Conservation (phyloP, 345 rosid genomes). For the Gossypium rotundifolium region DNA sequence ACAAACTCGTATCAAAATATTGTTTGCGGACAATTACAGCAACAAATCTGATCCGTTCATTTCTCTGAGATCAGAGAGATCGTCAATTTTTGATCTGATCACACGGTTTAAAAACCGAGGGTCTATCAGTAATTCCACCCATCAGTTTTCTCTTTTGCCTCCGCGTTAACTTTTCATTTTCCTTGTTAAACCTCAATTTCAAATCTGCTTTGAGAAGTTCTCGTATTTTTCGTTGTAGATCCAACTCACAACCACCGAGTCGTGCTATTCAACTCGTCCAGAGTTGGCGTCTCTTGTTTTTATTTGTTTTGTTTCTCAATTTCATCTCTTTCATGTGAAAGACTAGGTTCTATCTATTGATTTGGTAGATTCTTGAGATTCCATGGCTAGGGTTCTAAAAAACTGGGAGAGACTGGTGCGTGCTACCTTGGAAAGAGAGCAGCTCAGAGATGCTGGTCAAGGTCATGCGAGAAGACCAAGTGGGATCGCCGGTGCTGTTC, state of each 20-base stretch:
- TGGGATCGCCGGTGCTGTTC: slow-evolving; percentile 83
- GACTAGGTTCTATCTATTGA: neutral
- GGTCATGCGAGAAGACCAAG: slow-evolving; percentile 50
- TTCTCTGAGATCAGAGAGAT: neutral
- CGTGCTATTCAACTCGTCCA: slow-evolving; percentile 1
- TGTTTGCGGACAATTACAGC: too few species aligned
- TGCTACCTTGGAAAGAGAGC: slow-evolving; percentile 79
- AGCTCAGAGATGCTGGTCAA: slow-evolving; percentile 53
- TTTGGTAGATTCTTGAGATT: slow-evolving; percentile 11
- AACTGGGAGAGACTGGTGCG: slow-evolving; percentile 90
- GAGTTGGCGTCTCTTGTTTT: neutral
- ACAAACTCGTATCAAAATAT: neutral
- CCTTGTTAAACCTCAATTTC: neutral
- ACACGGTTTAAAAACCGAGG: neutral
- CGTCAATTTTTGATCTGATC: neutral
- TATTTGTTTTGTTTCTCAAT: neutral
- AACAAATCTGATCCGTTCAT: neutral
- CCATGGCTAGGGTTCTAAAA: slow-evolving; percentile 60
- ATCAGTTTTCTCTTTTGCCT: neutral
- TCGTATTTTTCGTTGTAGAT: neutral
- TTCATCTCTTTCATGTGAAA: neutral
- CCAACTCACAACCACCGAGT: slow-evolving; percentile 4
- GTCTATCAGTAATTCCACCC: neutral
- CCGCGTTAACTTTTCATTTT: neutral
- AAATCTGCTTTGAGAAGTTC: neutral